A percentile compares a stretch with the other conserved stretches of the same genome.
Evolutionary conservation across 768 basidiomycete species (phyloP).

Genomic region (Psilocybe tampanensis): DNA sequence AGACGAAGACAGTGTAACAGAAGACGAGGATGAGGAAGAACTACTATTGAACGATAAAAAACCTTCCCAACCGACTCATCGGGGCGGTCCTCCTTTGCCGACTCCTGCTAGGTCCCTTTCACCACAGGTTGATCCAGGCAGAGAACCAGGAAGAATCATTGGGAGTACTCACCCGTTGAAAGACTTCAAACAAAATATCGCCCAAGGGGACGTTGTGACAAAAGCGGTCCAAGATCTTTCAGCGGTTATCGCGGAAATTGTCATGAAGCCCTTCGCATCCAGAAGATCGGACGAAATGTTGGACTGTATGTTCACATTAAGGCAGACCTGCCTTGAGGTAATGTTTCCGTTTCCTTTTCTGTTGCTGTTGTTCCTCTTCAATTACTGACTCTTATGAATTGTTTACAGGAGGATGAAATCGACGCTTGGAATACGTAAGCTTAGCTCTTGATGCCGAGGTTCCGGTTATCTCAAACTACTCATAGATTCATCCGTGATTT

Average conservation of each 20-base stretch:
- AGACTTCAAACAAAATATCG: slow-evolving; percentile 76
- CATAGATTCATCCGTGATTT: slow-evolving; percentile 64
- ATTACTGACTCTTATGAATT: background rate
- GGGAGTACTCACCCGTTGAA: slow-evolving; percentile 71
- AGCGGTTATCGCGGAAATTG: slow-evolving; percentile 69
- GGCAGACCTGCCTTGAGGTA: slow-evolving; percentile 68
- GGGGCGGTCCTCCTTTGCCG: slow-evolving; percentile 36
- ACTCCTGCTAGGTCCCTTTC: slow-evolving; percentile 58
- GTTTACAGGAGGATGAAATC: slow-evolving; percentile 78
- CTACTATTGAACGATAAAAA: slow-evolving; percentile 29
- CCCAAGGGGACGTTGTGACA: slow-evolving; percentile 75
- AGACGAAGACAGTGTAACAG: slow-evolving; percentile 55
- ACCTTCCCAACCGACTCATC: slow-evolving; percentile 13
- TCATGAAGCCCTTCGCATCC: slow-evolving; percentile 69
- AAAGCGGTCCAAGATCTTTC: slow-evolving; percentile 86
- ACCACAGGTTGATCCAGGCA: slow-evolving; percentile 46
- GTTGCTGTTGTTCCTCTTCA: too few relatives aligned
- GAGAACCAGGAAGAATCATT: slow-evolving; percentile 73
- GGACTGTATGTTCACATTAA: slow-evolving; percentile 69
- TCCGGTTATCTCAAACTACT: background rate
- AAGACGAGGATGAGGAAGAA: slow-evolving; percentile 41
- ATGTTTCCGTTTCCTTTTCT: slow-evolving; percentile 16
- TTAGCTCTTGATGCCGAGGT: background rate
- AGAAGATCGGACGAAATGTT: slow-evolving; percentile 70
- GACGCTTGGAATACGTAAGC: slow-evolving; percentile 79